Base-by-base conservation (phyloP, 805 yeast genomes). In the Candida lessepsii region DNA sequence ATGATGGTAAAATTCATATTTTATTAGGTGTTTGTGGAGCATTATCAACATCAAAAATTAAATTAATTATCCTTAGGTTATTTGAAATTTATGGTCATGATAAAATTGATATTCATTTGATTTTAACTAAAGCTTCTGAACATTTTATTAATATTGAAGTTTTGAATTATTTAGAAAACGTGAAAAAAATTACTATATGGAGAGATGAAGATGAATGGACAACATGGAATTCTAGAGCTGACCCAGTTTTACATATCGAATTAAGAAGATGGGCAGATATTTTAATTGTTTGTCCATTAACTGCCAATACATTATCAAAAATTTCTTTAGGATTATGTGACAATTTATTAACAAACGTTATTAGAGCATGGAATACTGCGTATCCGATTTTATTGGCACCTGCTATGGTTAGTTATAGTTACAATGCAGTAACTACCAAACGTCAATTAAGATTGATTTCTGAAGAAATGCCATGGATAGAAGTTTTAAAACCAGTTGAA, bases 251-350 rank as follows among this genome's bases (percentile, higher is more conserved):
- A 48, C 98, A 91, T 64, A 89, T 91, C 50, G 98, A 93, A 65
- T 70, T 91, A 44, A 80, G 98, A 45, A 80, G 96, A 48, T 91
- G 98, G 98, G 98, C 98, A 1, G 97, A 91, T 63, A 80, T 93
- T 30, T 71, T 93, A 35, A 75, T 93, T 16, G 84, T 91, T 31
- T 96, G 96, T n/a, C 99, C 99, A 10, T 69, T 91, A 50, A 83
- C 95, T 11, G 97, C 98, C 5, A 93, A 93, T 60, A 84, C 98
- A 0, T 67, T 91, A 36, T 82, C 96, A 10, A 93, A 93, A 56
- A 82, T 93, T 38, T 81, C 96, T 0, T 68, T 87, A 43, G 99
- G 99, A 0, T 70, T 91, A 30, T 91, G 97, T 56, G 98, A 91
- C 61, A 93, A 93, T 61, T 67, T 91, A 49, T 70, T 93, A 42